Conservation (phyloP, 768 basidiomycete species). For the Tremella yokohamensis region DNA sequence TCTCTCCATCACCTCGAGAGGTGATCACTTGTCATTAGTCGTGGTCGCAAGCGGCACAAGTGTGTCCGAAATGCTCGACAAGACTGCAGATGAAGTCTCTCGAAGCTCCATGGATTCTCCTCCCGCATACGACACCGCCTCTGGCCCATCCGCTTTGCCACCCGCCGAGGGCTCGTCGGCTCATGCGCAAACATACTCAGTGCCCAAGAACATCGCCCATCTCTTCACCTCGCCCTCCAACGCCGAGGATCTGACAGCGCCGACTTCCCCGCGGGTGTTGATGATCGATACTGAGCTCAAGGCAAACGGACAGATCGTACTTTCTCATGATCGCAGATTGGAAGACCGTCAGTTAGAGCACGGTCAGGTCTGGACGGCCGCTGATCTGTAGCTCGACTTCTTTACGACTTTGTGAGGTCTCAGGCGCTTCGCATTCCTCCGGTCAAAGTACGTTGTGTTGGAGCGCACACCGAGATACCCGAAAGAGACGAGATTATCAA, state of each 20-base stretch:
- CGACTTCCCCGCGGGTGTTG: background rate
- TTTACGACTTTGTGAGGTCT: constrained; percentile 69
- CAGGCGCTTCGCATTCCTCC: constrained; percentile 52
- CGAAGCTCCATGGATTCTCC: constrained; percentile 4
- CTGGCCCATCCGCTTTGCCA: background rate
- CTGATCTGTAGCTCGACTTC: constrained; percentile 59
- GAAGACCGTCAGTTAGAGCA: constrained; percentile 21
- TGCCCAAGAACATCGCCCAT: constrained; percentile 14
- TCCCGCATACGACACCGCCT: constrained; percentile 15
- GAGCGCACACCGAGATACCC: constrained; percentile 63
- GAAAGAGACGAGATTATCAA: constrained; percentile 64
- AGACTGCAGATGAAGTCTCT: too few species aligned
- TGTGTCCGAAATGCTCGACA: too few species aligned
- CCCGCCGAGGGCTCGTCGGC: constrained; percentile 4
- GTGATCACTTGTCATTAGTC: too few species aligned
- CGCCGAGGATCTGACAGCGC: constrained; percentile 22
- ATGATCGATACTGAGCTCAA: constrained; percentile 7
- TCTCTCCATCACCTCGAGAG: too few species aligned
- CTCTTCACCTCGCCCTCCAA: constrained; percentile 28
- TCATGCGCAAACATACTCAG: background rate
- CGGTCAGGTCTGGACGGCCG: background rate
- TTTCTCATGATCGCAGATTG: constrained; percentile 21
- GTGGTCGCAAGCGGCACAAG: too few species aligned
- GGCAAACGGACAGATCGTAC: constrained; percentile 4
- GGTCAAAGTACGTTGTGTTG: constrained; percentile 22